phyloP scores from a whole-genome alignment of 495 filamentous ascomycete species.

The Immersiella caudata region DNA sequence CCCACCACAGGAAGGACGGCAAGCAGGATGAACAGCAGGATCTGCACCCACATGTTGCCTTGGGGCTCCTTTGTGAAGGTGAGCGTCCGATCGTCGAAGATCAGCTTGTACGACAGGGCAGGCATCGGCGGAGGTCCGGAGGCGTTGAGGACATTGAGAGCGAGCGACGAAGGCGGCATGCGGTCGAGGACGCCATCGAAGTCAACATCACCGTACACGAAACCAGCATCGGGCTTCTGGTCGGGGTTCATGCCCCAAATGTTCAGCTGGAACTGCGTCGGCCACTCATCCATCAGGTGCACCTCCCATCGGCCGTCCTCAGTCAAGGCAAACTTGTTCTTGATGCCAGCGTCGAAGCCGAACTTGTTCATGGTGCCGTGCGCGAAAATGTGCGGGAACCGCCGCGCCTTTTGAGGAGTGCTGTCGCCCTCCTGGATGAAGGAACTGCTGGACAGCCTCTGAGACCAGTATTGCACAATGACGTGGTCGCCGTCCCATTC shows the following conservation, averaged over 20 bases:
- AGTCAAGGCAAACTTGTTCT: constrained; percentile 49
- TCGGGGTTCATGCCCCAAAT: constrained; percentile 62
- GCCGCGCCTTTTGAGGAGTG: constrained; percentile 43
- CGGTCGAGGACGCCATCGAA: constrained; percentile 62
- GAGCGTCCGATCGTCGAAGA: constrained; percentile 58
- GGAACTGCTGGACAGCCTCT: constrained; percentile 60
- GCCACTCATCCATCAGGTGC: constrained; percentile 65
- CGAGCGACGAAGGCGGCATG: constrained; percentile 60
- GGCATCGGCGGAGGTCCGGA: constrained; percentile 57
- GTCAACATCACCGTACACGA: constrained; percentile 63
- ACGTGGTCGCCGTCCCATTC: constrained; percentile 69
- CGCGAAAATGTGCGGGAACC: constrained; percentile 68
- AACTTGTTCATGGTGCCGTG: constrained; percentile 68
- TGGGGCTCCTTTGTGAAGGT: constrained; percentile 56
- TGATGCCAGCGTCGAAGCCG: constrained; percentile 66
- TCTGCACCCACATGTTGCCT: constrained; percentile 59
- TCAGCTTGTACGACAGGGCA: constrained; percentile 58
- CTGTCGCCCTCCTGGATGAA: constrained; percentile 65
- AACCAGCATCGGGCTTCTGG: constrained; percentile 60
- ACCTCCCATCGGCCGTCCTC: constrained; percentile 60
- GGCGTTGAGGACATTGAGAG: constrained; percentile 58
- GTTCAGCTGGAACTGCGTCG: constrained; percentile 57
- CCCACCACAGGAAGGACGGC: constrained; percentile 51
- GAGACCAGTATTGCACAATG: constrained; percentile 68
- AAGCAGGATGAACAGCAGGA: constrained; percentile 61